phyloP scores from a whole-genome alignment of 345 rosid species.

The Populus nigra region DNA sequence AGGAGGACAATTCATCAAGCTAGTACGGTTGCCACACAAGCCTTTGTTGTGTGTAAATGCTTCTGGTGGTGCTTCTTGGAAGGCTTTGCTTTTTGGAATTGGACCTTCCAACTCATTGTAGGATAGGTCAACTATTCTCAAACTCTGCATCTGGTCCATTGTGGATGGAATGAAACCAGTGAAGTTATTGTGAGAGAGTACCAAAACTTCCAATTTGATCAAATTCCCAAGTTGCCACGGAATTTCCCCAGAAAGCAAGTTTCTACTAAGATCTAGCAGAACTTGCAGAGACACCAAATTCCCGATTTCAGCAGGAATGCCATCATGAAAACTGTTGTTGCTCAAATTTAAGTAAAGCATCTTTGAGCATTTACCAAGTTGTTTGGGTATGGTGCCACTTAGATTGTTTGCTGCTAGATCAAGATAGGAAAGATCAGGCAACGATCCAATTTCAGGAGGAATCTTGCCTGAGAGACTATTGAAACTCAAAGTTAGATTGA shows the following conservation, averaged over 20 bases:
- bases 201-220: slow-evolving; percentile 10
- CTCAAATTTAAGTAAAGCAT: slow-evolving; percentile 20
- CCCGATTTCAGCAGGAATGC: slow-evolving; percentile 13
- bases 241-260: slow-evolving; percentile 16
- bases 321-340: slow-evolving; percentile 3
- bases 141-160: slow-evolving; percentile 9
- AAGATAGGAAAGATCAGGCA: slow-evolving; percentile 23
- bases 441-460: slow-evolving; percentile 22
- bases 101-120: slow-evolving; percentile 25
- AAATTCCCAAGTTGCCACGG: slow-evolving; percentile 22
- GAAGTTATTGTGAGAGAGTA: slow-evolving; percentile 27
- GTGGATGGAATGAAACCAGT: slow-evolving; percentile 24
- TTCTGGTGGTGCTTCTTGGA: slow-evolving; percentile 11
- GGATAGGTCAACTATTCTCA: slow-evolving; percentile 17
- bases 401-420: slow-evolving; percentile 26
- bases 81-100: slow-evolving; percentile 15
- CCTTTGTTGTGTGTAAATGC: slow-evolving; percentile 19
- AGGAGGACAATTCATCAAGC: neutral
- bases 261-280: slow-evolving; percentile 12
- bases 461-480: slow-evolving; percentile 21
- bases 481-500: slow-evolving; percentile 3
- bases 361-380: slow-evolving; percentile 22
- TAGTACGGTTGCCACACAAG: slow-evolving; percentile 13
- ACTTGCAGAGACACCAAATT: neutral
- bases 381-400: slow-evolving; percentile 24